Base-by-base conservation (phyloP, 1,284 basidiomycete genomes). In the Sanghuangporus baumii region DNA sequence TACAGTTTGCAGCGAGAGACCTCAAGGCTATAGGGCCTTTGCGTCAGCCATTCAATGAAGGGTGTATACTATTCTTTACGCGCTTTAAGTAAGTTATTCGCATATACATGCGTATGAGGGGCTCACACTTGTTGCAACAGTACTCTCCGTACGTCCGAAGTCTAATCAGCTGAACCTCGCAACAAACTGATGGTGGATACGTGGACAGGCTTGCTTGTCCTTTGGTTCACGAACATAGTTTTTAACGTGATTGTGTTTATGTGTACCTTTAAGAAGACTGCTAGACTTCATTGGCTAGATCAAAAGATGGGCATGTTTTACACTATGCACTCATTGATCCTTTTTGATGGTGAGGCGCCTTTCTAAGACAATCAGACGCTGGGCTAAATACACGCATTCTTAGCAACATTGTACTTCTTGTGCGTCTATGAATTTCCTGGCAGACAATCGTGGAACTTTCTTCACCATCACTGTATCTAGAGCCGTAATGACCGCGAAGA, bases 201-300 rank as follows among this genome's bases (percentile, higher is more conserved):
- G 3, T 34, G 12, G 47, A 34, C 43, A 59, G 57, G 47, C 26
- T n/a, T 59, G 16, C n/a, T 59, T 7, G 14, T 9, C 34, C 43
- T 59, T 18, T 59, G 57, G 57, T 48, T 59, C 43, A 47, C 57
- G 14, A 59, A 59, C 23, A 59, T 59, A 20, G 20, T 59, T 14
- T 59, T 59, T 43, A 59, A 59, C 46, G 57, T 59, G 16, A 50
- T 59, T 37, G 48, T 59, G 16, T 59, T 48, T 46, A 59, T 59
- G 18, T 59, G 48, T n/a, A 59, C 57, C 34, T 59, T 59, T 37
- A 59, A 59, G 34, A 47, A 38, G 5, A 59, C 57, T 36, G 46
- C 36, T 36, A 37, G 18, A 7, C 31, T 37, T 6, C 57, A 54
- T 37, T 54, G 52, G 52, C 16, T 8, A 31, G 52, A 50, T 50